Base-by-base conservation (phyloP, 352 stramenopile genomes). In the Plasmopara muralis region DNA sequence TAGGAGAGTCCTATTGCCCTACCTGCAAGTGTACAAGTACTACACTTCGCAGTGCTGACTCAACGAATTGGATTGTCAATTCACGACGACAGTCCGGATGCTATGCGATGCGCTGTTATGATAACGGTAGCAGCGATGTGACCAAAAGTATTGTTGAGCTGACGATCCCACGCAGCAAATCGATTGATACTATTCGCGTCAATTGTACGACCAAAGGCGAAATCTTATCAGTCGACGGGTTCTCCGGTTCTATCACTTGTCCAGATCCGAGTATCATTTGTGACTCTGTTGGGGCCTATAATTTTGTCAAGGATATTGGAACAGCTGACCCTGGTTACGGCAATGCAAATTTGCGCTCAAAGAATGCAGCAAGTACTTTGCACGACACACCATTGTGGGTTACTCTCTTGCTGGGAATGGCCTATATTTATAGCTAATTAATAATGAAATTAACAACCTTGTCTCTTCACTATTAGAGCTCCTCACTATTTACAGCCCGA, bases 1-100 rank as follows among this genome's bases (percentile, higher is more conserved):
- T 90, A 6, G 83, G 83, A 4, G 83, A 93, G 55, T 76, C 71
- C 0, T 91, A 93, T 55, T 83, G 78, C 35, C 47, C 75, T 0
- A 84, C 68, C 5, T 89, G 83, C 56, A 83, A 78, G 43, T 93
- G 80, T 64, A 85, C 82, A 29, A 48, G 59, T 20, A 80, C 76
- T n/a, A 76, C 77, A 2, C 60, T 93, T 8, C 74, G 78, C 20
- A 87, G 72, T 60, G 57, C 50, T 7, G 66, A 89, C 54, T 87
- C 74, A 34, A 72, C 38, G 0, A 66, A 61, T 31, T 91, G 80
- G 81, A 47, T 71, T 30, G 74, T 89, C 18, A 83, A 66, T 25
- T 37, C 49, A 1, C 66, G 74, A 4, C 76, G 83, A 3, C 66
- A 87, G 50, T 91, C 77, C 2, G 82, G 82, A 15, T 93, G 79